These are phyloP conservation scores for Cucurbita moschata DNA, from an alignment of 306 rosid species.

Conservation along the genomic window DNA sequence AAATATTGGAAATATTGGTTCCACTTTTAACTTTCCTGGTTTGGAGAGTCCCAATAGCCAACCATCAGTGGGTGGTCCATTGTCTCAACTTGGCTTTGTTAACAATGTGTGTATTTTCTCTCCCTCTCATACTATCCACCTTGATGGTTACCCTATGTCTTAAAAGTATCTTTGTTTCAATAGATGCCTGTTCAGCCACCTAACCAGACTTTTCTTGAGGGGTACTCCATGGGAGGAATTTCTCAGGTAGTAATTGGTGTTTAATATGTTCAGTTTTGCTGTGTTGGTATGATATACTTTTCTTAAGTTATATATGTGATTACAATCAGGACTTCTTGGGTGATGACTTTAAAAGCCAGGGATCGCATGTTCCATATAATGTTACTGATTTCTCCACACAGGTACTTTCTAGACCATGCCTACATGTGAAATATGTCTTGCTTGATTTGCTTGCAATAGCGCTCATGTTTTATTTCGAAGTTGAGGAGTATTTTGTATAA, in stretches of 20 bases:
- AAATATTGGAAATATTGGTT: constrained; percentile 62
- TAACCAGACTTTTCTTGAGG: constrained; percentile 76
- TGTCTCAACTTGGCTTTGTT: constrained; percentile 93
- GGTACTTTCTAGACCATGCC: constrained; percentile 25
- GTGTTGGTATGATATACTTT: background rate
- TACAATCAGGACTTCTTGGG: constrained; percentile 78
- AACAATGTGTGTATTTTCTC: constrained; percentile 43
- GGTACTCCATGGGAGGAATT: constrained; percentile 82
- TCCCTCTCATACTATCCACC: background rate
- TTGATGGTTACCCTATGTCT: background rate
- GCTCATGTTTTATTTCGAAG: too few relatives aligned
- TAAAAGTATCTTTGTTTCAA: constrained; percentile 11
- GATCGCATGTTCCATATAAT: constrained; percentile 95
- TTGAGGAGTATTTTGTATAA: too few relatives aligned
- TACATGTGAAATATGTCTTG: background rate
- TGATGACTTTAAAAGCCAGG: constrained; percentile 98
- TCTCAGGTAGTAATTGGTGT: constrained; percentile 52
- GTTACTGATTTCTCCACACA: constrained; percentile 87
- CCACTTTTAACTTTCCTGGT: constrained; percentile 63
- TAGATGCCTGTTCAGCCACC: constrained; percentile 87
- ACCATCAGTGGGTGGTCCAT: constrained; percentile 90
- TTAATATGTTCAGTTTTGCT: constrained; percentile 5
- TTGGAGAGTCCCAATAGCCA: constrained; percentile 91
- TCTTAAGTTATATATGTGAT: background rate
- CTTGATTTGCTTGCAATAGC: background rate